Conservation (phyloP, 352 stramenopile genomes). For the Thraustochytrium sp. region DNA sequence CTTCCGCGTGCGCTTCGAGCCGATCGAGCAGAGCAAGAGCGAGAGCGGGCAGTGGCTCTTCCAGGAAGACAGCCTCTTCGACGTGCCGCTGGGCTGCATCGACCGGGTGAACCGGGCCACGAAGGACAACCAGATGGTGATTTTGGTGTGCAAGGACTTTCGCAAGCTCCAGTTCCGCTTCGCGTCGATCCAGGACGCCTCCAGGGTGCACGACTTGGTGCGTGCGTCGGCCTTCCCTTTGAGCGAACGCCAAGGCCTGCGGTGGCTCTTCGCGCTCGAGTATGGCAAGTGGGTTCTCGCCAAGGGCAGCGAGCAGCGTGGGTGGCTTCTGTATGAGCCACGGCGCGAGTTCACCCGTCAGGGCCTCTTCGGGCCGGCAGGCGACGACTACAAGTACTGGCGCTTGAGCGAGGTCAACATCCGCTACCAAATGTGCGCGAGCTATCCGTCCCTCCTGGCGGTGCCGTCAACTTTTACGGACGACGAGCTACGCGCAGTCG, state of each 20-base stretch:
- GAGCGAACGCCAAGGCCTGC: slow-evolving; percentile 13
- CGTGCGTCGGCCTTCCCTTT: slow-evolving; percentile 28
- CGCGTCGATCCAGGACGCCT: not conserved
- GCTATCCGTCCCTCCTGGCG: slow-evolving; percentile 86
- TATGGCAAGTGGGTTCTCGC: not conserved
- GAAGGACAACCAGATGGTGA: slow-evolving; percentile 22
- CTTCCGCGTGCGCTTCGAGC: slow-evolving; percentile 4
- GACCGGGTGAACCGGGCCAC: not conserved
- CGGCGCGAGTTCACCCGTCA: slow-evolving; percentile 45
- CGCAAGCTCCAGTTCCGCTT: slow-evolving; percentile 24
- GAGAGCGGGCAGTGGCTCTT: slow-evolving; percentile 26
- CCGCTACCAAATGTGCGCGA: slow-evolving; percentile 78
- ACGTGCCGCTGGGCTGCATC: not conserved
- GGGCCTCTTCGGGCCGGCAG: slow-evolving; percentile 37
- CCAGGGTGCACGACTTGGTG: slow-evolving; percentile 27
- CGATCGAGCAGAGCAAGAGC: not conserved
- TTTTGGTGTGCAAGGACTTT: slow-evolving; percentile 26
- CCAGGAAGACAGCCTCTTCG: slow-evolving; percentile 5
- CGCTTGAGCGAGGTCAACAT: slow-evolving; percentile 51
- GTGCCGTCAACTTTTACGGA: slow-evolving; percentile 84
- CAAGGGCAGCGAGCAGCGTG: not conserved
- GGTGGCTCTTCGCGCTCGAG: slow-evolving; percentile 29
- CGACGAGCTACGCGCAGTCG: slow-evolving; percentile 71
- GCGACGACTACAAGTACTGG: slow-evolving; percentile 58
- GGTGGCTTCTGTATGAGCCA: slow-evolving; percentile 48